Evolutionary conservation across 129 eudicot species (phyloP).

Genomic region (Heracleum sosnowskyi): DNA sequence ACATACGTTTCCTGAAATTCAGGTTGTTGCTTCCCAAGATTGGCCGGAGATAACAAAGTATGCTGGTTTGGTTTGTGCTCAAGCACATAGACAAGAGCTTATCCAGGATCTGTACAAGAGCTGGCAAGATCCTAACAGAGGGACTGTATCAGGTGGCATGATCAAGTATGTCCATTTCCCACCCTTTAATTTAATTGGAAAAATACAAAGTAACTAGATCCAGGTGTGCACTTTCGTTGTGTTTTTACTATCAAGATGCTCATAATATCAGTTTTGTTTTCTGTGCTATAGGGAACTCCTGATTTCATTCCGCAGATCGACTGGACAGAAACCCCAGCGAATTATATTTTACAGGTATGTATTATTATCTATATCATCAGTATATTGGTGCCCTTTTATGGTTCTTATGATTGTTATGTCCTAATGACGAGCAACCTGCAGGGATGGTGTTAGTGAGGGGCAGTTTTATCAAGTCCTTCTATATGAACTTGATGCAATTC

Average conservation of each 20-base stretch:
- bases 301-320: slow-evolving; percentile 67
- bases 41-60: slow-evolving; percentile 93
- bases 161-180: slow-evolving; percentile 39
- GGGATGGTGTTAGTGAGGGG: slow-evolving; percentile 96
- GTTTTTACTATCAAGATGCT: neutral
- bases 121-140: slow-evolving; percentile 73
- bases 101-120: slow-evolving; percentile 73
- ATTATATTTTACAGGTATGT: slow-evolving; percentile 74
- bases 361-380: neutral
- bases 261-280: slow-evolving; percentile 1
- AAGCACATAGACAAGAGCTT: slow-evolving; percentile 85
- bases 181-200: neutral
- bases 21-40: slow-evolving; percentile 97
- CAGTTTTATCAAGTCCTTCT: slow-evolving; percentile 82
- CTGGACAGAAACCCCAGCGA: slow-evolving; percentile 73
- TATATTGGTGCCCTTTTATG: neutral
- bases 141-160: slow-evolving; percentile 83
- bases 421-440: slow-evolving; percentile 15
- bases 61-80: slow-evolving; percentile 87
- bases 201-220: neutral
- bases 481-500: slow-evolving; percentile 89
- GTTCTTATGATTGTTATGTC: neutral
- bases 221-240: neutral
- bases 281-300: slow-evolving; percentile 54
- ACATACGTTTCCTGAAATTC: slow-evolving; percentile 5